Conservation (phyloP, 495 filamentous ascomycete species). For the Cetradonia linearis region DNA sequence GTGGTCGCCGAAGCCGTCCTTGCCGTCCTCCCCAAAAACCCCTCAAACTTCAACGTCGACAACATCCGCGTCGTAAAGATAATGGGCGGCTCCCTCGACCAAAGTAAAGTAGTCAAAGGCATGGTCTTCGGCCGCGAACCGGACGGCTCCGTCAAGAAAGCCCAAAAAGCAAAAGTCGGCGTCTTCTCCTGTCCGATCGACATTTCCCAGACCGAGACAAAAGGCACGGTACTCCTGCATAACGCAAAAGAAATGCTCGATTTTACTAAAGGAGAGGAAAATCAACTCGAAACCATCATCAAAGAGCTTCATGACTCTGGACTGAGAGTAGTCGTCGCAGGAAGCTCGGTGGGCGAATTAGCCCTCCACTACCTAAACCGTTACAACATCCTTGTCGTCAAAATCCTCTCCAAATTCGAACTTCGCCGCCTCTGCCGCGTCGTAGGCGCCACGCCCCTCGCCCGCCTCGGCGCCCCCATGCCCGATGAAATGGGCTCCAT, state of each 20-base stretch:
- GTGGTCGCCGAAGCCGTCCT: conserved; percentile 91
- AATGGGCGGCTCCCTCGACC: conserved; percentile 91
- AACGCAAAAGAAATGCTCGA: conserved; percentile 98
- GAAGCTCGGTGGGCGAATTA: conserved; percentile 85
- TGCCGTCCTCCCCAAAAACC: conserved; percentile 91
- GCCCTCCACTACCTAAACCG: conserved; percentile 97
- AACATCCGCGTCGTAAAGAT: conserved; percentile 99
- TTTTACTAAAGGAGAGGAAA: conserved; percentile 95
- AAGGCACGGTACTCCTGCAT: conserved; percentile 97
- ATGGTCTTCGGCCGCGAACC: conserved; percentile 97
- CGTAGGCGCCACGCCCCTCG: conserved; percentile 90
- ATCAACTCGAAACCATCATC: conserved; percentile 76
- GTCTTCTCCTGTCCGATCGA: conserved; percentile 97
- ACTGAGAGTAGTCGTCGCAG: conserved; percentile 81
- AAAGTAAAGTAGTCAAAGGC: conserved; percentile 89
- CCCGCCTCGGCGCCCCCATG: conserved; percentile 94
- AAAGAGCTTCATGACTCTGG: conserved; percentile 95
- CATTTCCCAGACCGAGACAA: conserved; percentile 93
- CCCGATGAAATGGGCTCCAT: conserved; percentile 96
- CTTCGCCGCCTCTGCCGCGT: conserved; percentile 87
- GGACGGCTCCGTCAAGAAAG: conserved; percentile 81
- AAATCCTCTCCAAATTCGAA: conserved; percentile 97
- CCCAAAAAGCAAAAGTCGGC: conserved; percentile 84
- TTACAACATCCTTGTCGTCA: conserved; percentile 90
- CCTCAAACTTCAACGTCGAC: conserved; percentile 98